Base-by-base conservation (phyloP, 2,329 filamentous ascomycete species). In the Dendrostoma leiphaemia region DNA sequence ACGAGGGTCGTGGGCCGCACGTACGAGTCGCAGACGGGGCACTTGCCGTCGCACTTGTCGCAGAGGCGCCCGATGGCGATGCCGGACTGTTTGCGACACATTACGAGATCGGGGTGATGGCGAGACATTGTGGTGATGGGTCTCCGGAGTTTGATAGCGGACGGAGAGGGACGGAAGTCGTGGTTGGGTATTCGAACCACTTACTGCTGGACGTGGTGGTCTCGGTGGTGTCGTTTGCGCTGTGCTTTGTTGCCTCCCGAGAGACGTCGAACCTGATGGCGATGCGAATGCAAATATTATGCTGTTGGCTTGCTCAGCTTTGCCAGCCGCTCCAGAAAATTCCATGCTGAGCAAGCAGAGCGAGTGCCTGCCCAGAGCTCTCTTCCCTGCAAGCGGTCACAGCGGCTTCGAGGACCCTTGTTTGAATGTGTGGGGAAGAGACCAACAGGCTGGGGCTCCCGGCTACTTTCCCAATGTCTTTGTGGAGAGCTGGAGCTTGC, bases 41-140 rank as follows among this genome's bases (percentile, higher is more conserved):
- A 99, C 79, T 99, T 99, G 73, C 94, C 94, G 77, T 99, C 94
- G 80, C 94, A 99, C 78, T 99, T 99, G 79, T 99, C 94, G 82
- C 94, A 99, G 69, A 99, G 90, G 54, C 94, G 92, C 70, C 94
- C 94, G 82, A 99, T 96, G 67, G 92, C 90, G 71, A 97, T 97
- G 75, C 94, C 94, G 58, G 93, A 81, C 73, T 96, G 93, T 79
- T 99, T 99, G 78, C 93, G 92, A 84, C 94, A 99, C 93, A 97
- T 97, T 66, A 99, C 94, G 63, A 99, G 87, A 80, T 99, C 94
- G 73, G 92, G 92, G 73, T 97, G 91, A 82, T 96, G 91, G 77
- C 91, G 90, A 69, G 91, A 96, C 91, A 95, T 95, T 69, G 32
- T 80, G 67, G 58, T 23, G 48, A 24, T 15, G 32, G 49, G 10